phyloP scores from a whole-genome alignment of 208 protist genomes.

The Leptomonas pyrrhocoris region DNA sequence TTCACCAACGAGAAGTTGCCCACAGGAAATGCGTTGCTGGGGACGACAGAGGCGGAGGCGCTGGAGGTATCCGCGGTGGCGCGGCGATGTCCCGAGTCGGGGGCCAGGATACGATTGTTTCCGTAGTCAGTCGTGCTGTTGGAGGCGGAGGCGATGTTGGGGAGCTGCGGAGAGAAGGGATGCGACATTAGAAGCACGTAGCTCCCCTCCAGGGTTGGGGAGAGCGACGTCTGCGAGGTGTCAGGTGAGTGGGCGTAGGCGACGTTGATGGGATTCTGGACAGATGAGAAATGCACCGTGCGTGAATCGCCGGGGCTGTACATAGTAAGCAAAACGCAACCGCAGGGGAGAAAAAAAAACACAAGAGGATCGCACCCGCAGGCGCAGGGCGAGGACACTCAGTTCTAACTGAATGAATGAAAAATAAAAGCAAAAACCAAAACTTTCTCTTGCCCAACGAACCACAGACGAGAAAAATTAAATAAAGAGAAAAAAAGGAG shows the following conservation, averaged over 20 bases:
- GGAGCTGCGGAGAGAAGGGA: slow-evolving; percentile 4
- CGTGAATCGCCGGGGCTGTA: slow-evolving; percentile 22
- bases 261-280: slow-evolving; percentile 7
- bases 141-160: slow-evolving; percentile 21
- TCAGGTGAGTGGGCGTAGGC: slow-evolving; percentile 20
- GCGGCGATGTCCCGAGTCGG: slow-evolving; percentile 9
- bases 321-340: slow-evolving; percentile 14
- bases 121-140: slow-evolving; percentile 30
- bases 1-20: slow-evolving; percentile 25
- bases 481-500: too few species aligned
- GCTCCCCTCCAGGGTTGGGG: slow-evolving; percentile 11
- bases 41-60: slow-evolving; percentile 5
- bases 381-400: neutral
- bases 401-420: too few species aligned
- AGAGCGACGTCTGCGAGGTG: slow-evolving; percentile 14
- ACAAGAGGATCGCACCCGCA: neutral
- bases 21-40: slow-evolving; percentile 4
- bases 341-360: neutral
- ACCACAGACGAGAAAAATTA: too few species aligned
- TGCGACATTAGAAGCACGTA: slow-evolving; percentile 21
- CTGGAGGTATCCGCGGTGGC: slow-evolving; percentile 11
- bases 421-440: too few species aligned
- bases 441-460: too few species aligned
- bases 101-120: slow-evolving; percentile 10
- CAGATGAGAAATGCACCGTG: slow-evolving; percentile 15